Evolutionary conservation across 2,329 filamentous ascomycete species (phyloP), one percentile per base, ranked within the genome.

Genomic region (Alternaria sp.): DNA sequence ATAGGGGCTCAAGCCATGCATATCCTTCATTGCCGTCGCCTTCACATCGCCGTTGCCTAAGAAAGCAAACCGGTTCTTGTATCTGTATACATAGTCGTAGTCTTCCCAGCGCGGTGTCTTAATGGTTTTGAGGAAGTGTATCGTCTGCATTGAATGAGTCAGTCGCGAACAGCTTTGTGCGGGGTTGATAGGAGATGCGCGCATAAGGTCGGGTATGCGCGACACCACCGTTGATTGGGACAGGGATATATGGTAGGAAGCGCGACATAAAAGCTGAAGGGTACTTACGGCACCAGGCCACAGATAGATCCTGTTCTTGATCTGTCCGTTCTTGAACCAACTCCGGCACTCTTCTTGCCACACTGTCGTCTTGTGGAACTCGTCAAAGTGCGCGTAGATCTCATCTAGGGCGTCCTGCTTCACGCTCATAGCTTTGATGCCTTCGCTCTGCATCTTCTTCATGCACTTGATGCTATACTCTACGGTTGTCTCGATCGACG

Each of bases 401-500:
- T 67, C 71, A 46, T 75, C 75, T 6, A 76, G 66, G 10, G 74
- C 71, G 9, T 76, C 73, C 54, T 76, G 74, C 61, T 75, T 73
- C 12, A 78, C 72, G 11, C 66, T 70, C 65, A 78, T 73, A 1
- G 73, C 67, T 37, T 75, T 76, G 61, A 79, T 74, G 28, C 71
- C 71, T 47, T 78, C 71, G 5, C 65, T 73, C 60, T 74, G 74
- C 69, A 77, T 75, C 65, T 75, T 77, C 63, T 73, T 73, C 70
- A 76, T 75, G 63, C 72, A 77, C 64, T 76, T 75, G 65, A 75
- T 65, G 12, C 68, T 71, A 57, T 77, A 78, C 60, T 78, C 73
- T 49, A 79, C 70, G 0, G 73, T 82, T 12, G 81, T 84, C 66
- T 84, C 82, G 50, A 84, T 82, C 18, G 79, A 81, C 5, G 81